A percentile compares a stretch with the other conserved stretches of the same genome.
Conservation (phyloP, 1,139 yeast genomes). For the Saccharomyces pastorianus region DNA sequence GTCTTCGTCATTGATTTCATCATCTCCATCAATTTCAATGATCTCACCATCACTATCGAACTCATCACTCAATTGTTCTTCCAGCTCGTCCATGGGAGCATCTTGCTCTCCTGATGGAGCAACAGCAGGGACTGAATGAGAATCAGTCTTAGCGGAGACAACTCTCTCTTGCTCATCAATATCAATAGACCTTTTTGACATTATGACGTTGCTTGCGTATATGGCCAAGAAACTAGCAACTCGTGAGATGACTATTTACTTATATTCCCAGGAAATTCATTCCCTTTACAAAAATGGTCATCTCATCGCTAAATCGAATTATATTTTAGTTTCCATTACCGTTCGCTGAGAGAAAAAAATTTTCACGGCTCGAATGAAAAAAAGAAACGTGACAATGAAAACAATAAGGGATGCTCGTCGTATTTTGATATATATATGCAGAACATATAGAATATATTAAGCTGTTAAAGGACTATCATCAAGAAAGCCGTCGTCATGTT, state of each 20-base stretch:
- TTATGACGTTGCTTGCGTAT: constrained; percentile 16
- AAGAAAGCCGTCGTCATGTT: constrained; percentile 3
- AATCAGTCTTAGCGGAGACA: constrained; percentile 34
- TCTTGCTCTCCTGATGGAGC: constrained; percentile 35
- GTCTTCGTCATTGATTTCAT: constrained; percentile 42
- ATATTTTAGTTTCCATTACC: background rate
- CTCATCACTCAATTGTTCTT: constrained; percentile 92
- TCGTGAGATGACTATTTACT: too few relatives aligned
- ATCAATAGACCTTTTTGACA: constrained; percentile 59
- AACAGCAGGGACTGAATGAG: constrained; percentile 31
- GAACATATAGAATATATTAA: too few relatives aligned
- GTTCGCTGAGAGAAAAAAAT: constrained; percentile 3
- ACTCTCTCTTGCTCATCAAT: constrained; percentile 32
- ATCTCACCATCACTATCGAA: constrained; percentile 89
- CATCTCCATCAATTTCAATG: constrained; percentile 68
- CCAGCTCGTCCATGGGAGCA: constrained; percentile 80
- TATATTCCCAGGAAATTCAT: background rate
- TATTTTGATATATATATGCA: too few relatives aligned
- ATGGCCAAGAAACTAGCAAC: too few relatives aligned
- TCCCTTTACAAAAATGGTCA: background rate
- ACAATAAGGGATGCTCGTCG: too few relatives aligned
- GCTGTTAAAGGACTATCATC: too few relatives aligned
- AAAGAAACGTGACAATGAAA: background rate
- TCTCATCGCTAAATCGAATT: background rate
- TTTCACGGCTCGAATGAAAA: background rate